Evolutionary conservation across 768 basidiomycete species (phyloP), one percentile per base, ranked within the genome.

Genomic region (Termitomyces sp.): DNA sequence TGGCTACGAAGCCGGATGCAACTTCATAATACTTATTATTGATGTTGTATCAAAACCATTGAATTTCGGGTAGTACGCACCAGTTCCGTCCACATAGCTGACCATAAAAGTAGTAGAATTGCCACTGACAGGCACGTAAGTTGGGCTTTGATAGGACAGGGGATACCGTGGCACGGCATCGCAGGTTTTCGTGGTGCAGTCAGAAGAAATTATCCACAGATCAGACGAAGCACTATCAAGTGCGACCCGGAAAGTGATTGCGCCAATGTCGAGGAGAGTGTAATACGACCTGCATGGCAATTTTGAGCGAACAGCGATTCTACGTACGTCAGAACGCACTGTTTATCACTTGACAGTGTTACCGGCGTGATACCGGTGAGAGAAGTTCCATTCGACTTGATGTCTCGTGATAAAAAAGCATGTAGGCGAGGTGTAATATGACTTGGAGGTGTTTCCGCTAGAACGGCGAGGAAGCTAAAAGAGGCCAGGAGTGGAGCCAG

Each of bases 141-240:
- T 82, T 1, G 86, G 78, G 57, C 87, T 91, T 52, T 76, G 67
- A 64, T 87, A 91, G 4, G 69, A 65, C 52, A 91, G 74, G 18
- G 89, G 90, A 68, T 90, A 92, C 56, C 74, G 77, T n/a, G 90
- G 90, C 8, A 86, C 74, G 3, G 67, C 62, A 46, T 74, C 72
- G 69, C 90, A 92, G 0, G 76, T 64, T n/a, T 66, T 63, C 13
- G 83, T 77, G 29, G 69, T 69, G 69, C 90, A 92, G 4, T 64
- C 75, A 8, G 88, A 85, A 16, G 88, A 86, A 44, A 82, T 65
- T 20, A 92, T 60, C 89, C 89, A 92, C 13, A 88, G 70, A 72
- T 86, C 85, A 16, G 86, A 74, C 8, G 89, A 91, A 18, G 77
- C 90, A 1, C 90, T 92, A 67, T 92, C 90, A 44, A 92, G 72